A percentile compares a stretch with the other conserved stretches of the same genome.
phyloP scores from a whole-genome alignment of 1,284 basidiomycete genomes.

The Rhodotorula sp. region DNA sequence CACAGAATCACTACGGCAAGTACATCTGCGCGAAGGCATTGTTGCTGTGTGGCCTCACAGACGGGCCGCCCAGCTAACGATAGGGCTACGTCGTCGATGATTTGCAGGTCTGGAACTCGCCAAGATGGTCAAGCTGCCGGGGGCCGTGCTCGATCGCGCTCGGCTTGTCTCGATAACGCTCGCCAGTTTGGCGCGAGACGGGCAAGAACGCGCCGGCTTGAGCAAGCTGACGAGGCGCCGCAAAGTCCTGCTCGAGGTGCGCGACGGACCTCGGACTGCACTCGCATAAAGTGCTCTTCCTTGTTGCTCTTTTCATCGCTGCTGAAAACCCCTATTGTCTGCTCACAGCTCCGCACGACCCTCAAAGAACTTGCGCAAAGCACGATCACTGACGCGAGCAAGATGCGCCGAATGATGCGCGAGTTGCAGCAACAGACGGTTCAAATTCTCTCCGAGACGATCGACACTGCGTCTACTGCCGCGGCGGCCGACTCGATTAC shows the following conservation, averaged over 20 bases:
- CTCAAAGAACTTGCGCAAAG: slow-evolving; percentile 66
- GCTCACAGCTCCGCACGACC: slow-evolving; percentile 62
- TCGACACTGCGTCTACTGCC: neutral
- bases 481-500: neutral
- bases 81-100: neutral
- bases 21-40: slow-evolving; percentile 42
- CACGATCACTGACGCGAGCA: slow-evolving; percentile 65
- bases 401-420: slow-evolving; percentile 62
- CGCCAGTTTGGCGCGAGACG: slow-evolving; percentile 59
- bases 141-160: slow-evolving; percentile 63
- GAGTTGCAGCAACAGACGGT: slow-evolving; percentile 68
- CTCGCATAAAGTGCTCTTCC: neutral
- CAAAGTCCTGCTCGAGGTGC: slow-evolving; percentile 66
- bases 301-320: neutral
- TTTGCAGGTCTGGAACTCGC: slow-evolving; percentile 74
- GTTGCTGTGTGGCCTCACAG: neutral
- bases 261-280: slow-evolving; percentile 1
- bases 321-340: too few species aligned
- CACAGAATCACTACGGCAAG: slow-evolving; percentile 49
- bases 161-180: slow-evolving; percentile 63
- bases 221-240: slow-evolving; percentile 61
- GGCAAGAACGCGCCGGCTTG: slow-evolving; percentile 61
- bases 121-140: slow-evolving; percentile 73
- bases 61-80: too few species aligned
- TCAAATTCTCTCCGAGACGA: slow-evolving; percentile 19